Conservation (phyloP, 2,329 filamentous ascomycete species). For the Cyphellophora europaea region DNA sequence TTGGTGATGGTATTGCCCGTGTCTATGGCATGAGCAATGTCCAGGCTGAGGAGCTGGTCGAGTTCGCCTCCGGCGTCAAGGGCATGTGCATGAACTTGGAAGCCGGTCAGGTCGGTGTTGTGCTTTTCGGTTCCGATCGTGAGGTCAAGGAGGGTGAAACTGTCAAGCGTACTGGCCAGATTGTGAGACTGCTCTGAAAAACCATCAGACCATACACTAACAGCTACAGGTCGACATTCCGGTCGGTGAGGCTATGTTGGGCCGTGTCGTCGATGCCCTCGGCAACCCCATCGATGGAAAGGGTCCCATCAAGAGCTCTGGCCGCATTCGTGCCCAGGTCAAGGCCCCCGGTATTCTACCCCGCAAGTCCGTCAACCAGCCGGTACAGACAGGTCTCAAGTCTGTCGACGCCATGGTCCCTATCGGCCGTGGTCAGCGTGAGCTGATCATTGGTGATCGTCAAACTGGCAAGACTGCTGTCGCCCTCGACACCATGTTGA, state of each 20-base stretch:
- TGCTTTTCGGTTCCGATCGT: conserved; percentile 99
- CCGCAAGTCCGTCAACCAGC: conserved; percentile 93
- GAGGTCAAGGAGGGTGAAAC: conserved; percentile 98
- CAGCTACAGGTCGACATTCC: conserved; percentile 76
- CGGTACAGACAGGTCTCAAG: conserved; percentile 98
- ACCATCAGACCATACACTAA: conserved; percentile 14
- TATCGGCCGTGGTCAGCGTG: conserved; percentile 99
- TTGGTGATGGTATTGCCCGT: conserved; percentile 99
- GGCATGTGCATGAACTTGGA: conserved; percentile 99
- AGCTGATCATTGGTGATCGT: conserved; percentile 99
- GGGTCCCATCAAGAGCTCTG: conserved; percentile 85
- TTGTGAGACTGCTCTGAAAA: conserved; percentile 55
- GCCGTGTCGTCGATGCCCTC: conserved; percentile 96
- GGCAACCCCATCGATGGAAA: conserved; percentile 99
- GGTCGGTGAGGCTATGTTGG: conserved; percentile 84
- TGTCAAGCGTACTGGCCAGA: conserved; percentile 98
- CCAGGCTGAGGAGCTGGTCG: conserved; percentile 99
- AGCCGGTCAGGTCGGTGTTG: conserved; percentile 99
- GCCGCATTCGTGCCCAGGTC: conserved; percentile 92
- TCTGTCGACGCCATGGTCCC: conserved; percentile 99
- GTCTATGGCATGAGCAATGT: conserved; percentile 99
- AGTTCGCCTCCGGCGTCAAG: conserved; percentile 99
- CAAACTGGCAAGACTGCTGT: conserved; percentile 99
- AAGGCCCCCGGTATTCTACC: conserved; percentile 99
- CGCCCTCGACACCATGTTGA: conserved; percentile 93